Evolutionary conservation across 2,329 filamentous ascomycete species (phyloP), one percentile per base, ranked within the genome.

Genomic region (Clonostachys solani): DNA sequence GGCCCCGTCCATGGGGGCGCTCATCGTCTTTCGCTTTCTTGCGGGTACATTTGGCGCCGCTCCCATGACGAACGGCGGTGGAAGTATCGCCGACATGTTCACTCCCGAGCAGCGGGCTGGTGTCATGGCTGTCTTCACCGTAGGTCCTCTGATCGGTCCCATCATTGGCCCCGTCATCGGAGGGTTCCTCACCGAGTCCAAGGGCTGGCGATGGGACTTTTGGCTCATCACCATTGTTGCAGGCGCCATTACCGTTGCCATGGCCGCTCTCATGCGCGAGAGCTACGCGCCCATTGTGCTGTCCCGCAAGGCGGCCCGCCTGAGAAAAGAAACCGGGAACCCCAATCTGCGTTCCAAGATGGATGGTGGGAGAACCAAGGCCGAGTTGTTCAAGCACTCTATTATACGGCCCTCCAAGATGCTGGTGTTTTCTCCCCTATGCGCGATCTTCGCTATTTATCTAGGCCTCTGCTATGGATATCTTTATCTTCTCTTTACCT

Each of bases 51-150:
- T 81, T 47, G 81, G 78, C 5, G 76, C 75, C 0, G 81, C 82
- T 0, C 81, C 83, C 2, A 70, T 89, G 5, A 87, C 82, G 2
- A 84, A 83, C 56, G 84, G 81, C 0, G 82, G 81, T 13, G 84
- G 84, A 6, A 82, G 86, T 1, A 62, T 88, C 12, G 78, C 77
- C 15, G 85, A 88, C 63, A 74, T 87, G 40, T 86, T 76, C 65
- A 66, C 73, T 0, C 69, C 82, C 0, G 73, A 78, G 37, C 62
- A 83, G 51, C 72, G 84, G 44, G 84, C 82, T 4, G 76, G 77
- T 8, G 84, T 83, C 2, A 81, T 87, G 63, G 78, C 84, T 1
- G 73, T 77, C 2, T 87, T 85, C 61, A 78, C 81, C 1, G 73
- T 84, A 66, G 77, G 81, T 0, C 80, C 85, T 0, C 71, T 85